Conservation (phyloP, 164 flowering plant species). For the Liquidambar formosana region DNA sequence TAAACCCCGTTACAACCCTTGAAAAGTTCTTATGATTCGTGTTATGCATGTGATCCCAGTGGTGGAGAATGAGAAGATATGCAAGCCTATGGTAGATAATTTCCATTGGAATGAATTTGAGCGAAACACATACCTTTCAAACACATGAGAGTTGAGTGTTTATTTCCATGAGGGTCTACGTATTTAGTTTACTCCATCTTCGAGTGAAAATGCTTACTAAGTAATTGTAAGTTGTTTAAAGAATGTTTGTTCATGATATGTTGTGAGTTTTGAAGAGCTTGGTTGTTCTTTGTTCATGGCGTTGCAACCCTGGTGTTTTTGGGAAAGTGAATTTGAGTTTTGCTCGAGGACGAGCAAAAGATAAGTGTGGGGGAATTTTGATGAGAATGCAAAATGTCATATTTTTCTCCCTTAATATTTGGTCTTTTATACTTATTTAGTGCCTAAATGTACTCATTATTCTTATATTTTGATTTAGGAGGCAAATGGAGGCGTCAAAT, state of each 20-base stretch:
- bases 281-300: neutral
- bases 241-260: neutral
- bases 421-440: constrained; percentile 1
- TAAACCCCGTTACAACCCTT: constrained; percentile 5
- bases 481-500: constrained; percentile 4
- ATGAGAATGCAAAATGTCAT: constrained; percentile 4
- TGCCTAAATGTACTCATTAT: constrained; percentile 1
- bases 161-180: neutral
- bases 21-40: constrained; percentile 2
- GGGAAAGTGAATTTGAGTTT: neutral
- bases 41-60: constrained; percentile 3
- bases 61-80: constrained; percentile 10
- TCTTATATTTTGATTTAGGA: constrained; percentile 5
- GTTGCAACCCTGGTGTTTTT: neutral
- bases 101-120: constrained; percentile 4
- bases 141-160: constrained; percentile 2
- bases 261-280: neutral
- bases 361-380: constrained; percentile 1
- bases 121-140: neutral
- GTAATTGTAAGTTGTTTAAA: neutral
- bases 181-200: constrained; percentile 3
- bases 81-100: constrained; percentile 5
- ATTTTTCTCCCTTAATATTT: neutral
- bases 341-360: constrained; percentile 6
- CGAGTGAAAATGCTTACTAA: neutral